These are phyloP conservation scores for Exophiala lecanii-corni DNA, from an alignment of 2,329 filamentous ascomycete species.

Conservation along the genomic window DNA sequence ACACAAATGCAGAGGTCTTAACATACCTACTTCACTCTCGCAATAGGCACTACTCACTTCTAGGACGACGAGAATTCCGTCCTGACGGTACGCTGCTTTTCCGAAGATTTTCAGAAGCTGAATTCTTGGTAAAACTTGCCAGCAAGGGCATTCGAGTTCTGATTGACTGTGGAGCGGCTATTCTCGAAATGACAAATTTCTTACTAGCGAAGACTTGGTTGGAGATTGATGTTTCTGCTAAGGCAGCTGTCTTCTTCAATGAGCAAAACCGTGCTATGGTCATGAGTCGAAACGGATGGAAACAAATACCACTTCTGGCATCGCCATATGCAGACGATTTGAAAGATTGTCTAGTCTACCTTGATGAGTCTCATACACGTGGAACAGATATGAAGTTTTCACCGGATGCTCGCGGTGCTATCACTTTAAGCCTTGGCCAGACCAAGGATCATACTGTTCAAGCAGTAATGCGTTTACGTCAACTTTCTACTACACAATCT, in stretches of 20 bases:
- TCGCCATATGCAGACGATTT: conserved; percentile 57
- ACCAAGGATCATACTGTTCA: conserved; percentile 67
- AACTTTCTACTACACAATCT: conserved; percentile 62
- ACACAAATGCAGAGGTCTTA: conserved; percentile 66
- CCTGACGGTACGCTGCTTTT: conserved; percentile 2
- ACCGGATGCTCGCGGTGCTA: conserved; percentile 53
- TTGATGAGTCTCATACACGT: conserved; percentile 67
- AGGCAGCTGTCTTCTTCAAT: conserved; percentile 55
- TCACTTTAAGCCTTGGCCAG: conserved; percentile 61
- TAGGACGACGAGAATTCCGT: conserved; percentile 1
- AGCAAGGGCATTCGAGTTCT: conserved; percentile 48
- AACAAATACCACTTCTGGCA: conserved; percentile 40
- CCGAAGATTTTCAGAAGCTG: conserved; percentile 6
- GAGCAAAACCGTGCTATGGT: conserved; percentile 29
- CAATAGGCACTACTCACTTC: conserved; percentile 6
- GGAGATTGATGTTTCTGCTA: conserved; percentile 24
- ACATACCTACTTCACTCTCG: conserved; percentile 48
- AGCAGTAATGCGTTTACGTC: conserved; percentile 66
- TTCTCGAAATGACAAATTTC: conserved; percentile 58
- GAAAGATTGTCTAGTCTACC: conserved; percentile 58
- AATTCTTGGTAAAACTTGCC: conserved; percentile 4
- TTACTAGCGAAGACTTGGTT: conserved; percentile 55
- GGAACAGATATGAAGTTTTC: conserved; percentile 65
- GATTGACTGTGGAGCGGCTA: conserved; percentile 65
- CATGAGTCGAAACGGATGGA: conserved; percentile 26